A percentile compares a stretch with the other conserved stretches of the same genome.
Conservation (phyloP, 1,284 basidiomycete species). For the Ustilago xerochloae region DNA sequence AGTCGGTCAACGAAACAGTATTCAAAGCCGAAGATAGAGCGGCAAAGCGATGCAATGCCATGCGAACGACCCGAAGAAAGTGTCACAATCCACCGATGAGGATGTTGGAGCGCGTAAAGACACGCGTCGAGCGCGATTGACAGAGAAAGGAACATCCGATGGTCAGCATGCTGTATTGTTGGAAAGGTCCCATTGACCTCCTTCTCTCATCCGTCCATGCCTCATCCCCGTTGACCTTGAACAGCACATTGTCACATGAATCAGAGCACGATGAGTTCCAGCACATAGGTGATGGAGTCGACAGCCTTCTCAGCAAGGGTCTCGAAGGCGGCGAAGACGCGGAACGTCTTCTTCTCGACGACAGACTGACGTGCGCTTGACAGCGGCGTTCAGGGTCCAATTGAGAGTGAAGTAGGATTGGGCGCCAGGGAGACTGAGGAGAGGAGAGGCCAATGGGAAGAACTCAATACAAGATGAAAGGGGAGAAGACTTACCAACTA, state of each 20-base stretch:
- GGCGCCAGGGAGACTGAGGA: neutral
- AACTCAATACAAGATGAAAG: neutral
- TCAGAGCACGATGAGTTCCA: too few relatives aligned
- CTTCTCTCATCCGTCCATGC: neutral
- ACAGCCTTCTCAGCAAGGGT: too few relatives aligned
- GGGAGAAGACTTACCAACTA: conserved; percentile 2
- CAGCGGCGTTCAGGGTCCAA: neutral
- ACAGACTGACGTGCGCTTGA: neutral
- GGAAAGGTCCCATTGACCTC: neutral
- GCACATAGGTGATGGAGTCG: too few relatives aligned
- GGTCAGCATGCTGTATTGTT: neutral
- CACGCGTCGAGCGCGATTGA: neutral
- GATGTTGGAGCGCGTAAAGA: neutral
- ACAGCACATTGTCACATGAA: neutral
- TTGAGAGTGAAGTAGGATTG: neutral
- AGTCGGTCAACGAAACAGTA: neutral
- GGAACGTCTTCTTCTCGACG: neutral
- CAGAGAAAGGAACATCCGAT: neutral
- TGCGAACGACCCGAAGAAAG: neutral
- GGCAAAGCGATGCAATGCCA: neutral
- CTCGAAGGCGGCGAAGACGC: too few relatives aligned
- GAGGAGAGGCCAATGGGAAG: neutral
- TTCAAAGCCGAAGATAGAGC: neutral
- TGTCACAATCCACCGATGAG: neutral
- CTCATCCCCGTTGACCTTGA: neutral